Percentiles rank a stretch among this genome's conserved stretches.
phyloP scores from a whole-genome alignment of 164 flowering plant species.

The Liquidambar formosana region DNA sequence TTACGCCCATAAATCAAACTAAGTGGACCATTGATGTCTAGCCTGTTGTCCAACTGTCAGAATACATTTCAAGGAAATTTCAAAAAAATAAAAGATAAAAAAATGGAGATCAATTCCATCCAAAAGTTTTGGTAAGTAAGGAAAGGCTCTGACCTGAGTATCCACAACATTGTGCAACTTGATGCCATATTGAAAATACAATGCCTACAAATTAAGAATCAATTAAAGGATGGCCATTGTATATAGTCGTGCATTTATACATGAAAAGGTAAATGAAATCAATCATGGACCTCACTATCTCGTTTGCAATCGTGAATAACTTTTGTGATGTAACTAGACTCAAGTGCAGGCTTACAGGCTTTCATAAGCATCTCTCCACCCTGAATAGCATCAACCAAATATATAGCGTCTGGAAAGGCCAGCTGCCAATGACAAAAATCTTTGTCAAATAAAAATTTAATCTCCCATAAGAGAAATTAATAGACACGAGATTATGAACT shows the following conservation, averaged over 20 bases:
- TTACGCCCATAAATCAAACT: no score
- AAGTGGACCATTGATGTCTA: no score
- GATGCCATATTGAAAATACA: constrained; percentile 87
- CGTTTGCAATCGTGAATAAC: constrained; percentile 98
- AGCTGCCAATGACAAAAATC: constrained; percentile 50
- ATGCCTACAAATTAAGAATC: constrained; percentile 51
- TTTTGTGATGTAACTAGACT: constrained; percentile 88
- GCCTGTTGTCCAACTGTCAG: no score
- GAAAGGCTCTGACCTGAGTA: constrained; percentile 65
- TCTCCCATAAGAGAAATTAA: background rate
- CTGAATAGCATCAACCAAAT: constrained; percentile 80
- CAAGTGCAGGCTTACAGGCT: constrained; percentile 99
- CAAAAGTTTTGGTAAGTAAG: background rate
- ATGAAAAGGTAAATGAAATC: constrained; percentile 16
- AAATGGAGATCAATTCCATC: background rate
- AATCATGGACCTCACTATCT: constrained; percentile 87
- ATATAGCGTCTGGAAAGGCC: constrained; percentile 88
- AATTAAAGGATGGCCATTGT: constrained; percentile 3
- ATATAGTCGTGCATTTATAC: background rate
- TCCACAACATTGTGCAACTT: constrained; percentile 85
- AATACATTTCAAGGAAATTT: no score
- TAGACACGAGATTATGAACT: no score
- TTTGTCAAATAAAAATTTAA: background rate
- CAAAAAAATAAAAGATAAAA: no score
- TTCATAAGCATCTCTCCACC: constrained; percentile 78